Base-by-base conservation (phyloP, 768 basidiomycete species). In the Mycena crocata region DNA sequence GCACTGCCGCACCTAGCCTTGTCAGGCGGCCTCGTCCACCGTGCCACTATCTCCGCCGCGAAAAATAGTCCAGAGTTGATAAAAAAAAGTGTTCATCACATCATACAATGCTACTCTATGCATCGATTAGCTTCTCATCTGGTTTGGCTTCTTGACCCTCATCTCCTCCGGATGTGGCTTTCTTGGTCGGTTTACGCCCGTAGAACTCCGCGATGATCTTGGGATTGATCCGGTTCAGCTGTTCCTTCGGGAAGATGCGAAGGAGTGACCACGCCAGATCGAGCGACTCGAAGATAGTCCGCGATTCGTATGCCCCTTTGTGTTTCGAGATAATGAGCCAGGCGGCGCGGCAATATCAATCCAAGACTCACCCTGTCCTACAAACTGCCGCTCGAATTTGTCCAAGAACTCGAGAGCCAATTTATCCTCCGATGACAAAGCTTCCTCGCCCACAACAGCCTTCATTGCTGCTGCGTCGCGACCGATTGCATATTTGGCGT, bases 401-500 rank as follows among this genome's bases (percentile, higher is more conserved):
- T 97, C 95, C 71, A 99, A 81, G 86, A 99, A 99, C 79, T 99
- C 96, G 52, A 99, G 83, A 12, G 97, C 96, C 40, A 98, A 87
- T 82, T 98, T 98, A 80, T 99, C 98, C 79, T 99, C 98, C 0
- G 89, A 82, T 46, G 94, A 96, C 72, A 99, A 81, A 24, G 98
- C 96, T 79, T 99, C 98, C 81, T 99, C 98, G 73, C 98, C 98
- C 56, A 99, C 98, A 45, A 99, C 98, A 66, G 98, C 98, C 79
- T 99, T 99, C 98, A 99, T 99, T 15, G 96, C 86, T 2, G 96
- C 95, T 51, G 96, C 97, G 75, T 98, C 97, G 76, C 95, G 90
- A 54, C 96, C 97, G 75, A 98, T 97, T 71, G 97, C 97, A 80
- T 99, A 98, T 82, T 98, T 96, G 78, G 96, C 96, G 79, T 97